These are phyloP conservation scores for Vaccinium darrowii DNA, from an alignment of 148 eudicot species.

Conservation along the genomic window DNA sequence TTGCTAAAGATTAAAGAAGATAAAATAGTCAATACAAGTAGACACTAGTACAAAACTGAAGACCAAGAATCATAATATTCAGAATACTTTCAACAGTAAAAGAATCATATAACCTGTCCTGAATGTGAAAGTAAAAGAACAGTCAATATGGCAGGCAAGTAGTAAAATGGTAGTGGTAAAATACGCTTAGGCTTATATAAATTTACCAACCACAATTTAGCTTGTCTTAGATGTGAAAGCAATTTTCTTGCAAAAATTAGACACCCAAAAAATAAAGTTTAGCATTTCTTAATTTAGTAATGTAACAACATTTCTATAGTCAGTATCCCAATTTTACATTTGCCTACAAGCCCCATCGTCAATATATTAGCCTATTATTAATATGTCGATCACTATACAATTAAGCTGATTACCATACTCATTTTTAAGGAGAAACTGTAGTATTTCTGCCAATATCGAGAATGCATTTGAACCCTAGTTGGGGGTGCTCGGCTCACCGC, in stretches of 20 bases:
- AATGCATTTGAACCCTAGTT: too few species aligned
- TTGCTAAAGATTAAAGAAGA: slow-evolving; percentile 43
- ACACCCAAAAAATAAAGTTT: too few species aligned
- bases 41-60: background rate
- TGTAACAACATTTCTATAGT: background rate
- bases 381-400: too few species aligned
- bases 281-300: too few species aligned
- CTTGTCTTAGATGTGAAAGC: background rate
- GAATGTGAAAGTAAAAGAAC: background rate
- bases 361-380: background rate
- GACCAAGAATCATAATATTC: background rate
- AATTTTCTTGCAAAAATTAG: background rate
- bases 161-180: background rate
- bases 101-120: background rate
- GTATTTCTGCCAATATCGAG: too few species aligned
- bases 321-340: background rate
- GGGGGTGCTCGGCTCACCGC: too few species aligned
- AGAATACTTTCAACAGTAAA: background rate
- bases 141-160: background rate
- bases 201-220: background rate
- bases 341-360: background rate
- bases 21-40: background rate
- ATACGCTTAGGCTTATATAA: background rate
- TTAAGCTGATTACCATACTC: too few species aligned
- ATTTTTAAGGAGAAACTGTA: too few species aligned